These are phyloP conservation scores for Roridomyces roridus DNA, from an alignment of 768 basidiomycete species.

Conservation along the genomic window DNA sequence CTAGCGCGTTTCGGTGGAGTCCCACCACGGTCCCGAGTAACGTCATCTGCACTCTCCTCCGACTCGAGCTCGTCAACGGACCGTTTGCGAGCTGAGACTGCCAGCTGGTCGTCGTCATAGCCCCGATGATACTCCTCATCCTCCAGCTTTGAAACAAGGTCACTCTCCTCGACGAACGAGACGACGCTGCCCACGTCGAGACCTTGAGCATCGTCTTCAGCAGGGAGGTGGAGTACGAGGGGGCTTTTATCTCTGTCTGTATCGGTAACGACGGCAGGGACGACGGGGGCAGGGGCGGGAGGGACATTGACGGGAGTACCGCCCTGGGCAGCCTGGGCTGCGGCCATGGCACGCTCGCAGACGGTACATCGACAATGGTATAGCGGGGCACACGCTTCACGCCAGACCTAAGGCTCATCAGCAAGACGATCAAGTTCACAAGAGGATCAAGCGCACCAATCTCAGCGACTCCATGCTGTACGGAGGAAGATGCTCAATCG, in stretches of 20 bases:
- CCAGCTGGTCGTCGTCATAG: conserved; percentile 5
- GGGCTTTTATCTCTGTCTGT: not conserved
- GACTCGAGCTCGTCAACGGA: conserved; percentile 40
- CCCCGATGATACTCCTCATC: conserved; percentile 2
- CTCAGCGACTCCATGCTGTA: conserved; percentile 66
- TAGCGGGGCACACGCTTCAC: conserved; percentile 12
- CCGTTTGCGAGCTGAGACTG: conserved; percentile 25
- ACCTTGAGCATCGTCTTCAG: conserved; percentile 11
- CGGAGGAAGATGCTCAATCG: conserved; percentile 56
- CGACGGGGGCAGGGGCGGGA: conserved; percentile 9
- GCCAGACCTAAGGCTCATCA: conserved; percentile 37
- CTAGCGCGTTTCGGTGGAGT: conserved; percentile 40
- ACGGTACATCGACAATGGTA: conserved; percentile 12
- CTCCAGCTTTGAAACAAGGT: conserved; percentile 17
- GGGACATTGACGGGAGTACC: conserved; percentile 18
- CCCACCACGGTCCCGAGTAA: conserved; percentile 25
- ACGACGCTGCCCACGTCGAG: conserved; percentile 19
- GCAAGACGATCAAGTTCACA: conserved; percentile 8
- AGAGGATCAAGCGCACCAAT: conserved; percentile 39
- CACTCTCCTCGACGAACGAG: conserved; percentile 16
- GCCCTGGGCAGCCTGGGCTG: conserved; percentile 31
- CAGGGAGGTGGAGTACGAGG: conserved; percentile 14
- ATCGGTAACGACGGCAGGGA: not conserved
- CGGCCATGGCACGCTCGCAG: conserved; percentile 49
- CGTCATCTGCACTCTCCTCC: conserved; percentile 33